Evolutionary conservation across 2,329 filamentous ascomycete species (phyloP).

Genomic region (Trichoderma breve): DNA sequence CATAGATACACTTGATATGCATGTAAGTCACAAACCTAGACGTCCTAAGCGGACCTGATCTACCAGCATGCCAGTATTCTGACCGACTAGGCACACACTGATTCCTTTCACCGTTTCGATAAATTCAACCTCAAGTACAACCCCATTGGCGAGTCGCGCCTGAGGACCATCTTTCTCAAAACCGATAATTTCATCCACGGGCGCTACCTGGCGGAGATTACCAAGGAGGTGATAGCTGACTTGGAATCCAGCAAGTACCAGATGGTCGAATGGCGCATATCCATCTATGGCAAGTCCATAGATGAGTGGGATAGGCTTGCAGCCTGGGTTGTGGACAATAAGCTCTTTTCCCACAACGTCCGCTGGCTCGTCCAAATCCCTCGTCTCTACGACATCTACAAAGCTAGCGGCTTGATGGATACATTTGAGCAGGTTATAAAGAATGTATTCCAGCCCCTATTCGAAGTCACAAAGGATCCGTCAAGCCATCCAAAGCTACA

Average conservation of each 20-base stretch:
- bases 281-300: conserved; percentile 87
- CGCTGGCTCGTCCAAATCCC: conserved; percentile 96
- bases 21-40: conserved; percentile 67
- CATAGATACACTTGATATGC: conserved; percentile 98
- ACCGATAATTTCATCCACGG: conserved; percentile 98
- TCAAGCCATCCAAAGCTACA: conserved; percentile 87
- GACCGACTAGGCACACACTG: conserved; percentile 72
- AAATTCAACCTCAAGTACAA: conserved; percentile 99
- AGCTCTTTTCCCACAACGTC: conserved; percentile 95
- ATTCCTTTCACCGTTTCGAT: conserved; percentile 98
- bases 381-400: conserved; percentile 93
- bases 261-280: conserved; percentile 99
- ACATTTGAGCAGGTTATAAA: conserved; percentile 86
- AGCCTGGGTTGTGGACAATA: conserved; percentile 99
- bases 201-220: conserved; percentile 94
- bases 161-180: conserved; percentile 98
- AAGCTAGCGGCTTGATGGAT: conserved; percentile 79
- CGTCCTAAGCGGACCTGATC: conserved; percentile 50
- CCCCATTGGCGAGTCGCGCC: conserved; percentile 88
- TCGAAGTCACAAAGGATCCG: conserved; percentile 89
- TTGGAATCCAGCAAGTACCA: conserved; percentile 98
- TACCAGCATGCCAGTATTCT: conserved; percentile 65
- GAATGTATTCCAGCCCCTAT: conserved; percentile 91
- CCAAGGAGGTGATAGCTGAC: conserved; percentile 95
- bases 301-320: conserved; percentile 98